These are phyloP conservation scores for Xylaria sp. DNA, from an alignment of 2,329 filamentous ascomycete genomes.

Conservation along the genomic window DNA sequence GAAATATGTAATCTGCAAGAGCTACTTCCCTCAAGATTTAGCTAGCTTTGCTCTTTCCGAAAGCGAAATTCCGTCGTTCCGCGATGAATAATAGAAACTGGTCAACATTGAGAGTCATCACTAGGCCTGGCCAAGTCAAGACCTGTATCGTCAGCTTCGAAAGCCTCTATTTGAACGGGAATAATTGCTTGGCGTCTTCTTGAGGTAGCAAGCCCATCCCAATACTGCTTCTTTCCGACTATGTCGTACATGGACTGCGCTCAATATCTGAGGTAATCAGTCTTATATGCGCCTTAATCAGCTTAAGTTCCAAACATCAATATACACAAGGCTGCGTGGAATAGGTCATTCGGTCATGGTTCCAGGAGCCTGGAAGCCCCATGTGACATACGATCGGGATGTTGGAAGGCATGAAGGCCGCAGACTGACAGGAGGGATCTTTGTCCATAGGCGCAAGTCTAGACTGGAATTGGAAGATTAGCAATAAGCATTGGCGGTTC, in stretches of 20 bases:
- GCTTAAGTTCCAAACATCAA: background rate
- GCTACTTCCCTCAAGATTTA: background rate
- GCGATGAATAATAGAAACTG: background rate
- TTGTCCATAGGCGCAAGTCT: background rate
- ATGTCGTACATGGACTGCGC: background rate
- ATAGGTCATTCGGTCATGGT: background rate
- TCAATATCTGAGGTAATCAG: constrained; percentile 18
- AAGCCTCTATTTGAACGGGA: background rate
- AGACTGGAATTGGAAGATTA: background rate
- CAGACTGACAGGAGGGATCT: background rate
- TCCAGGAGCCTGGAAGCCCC: background rate
- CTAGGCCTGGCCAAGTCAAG: background rate
- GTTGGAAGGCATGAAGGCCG: background rate
- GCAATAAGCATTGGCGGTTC: background rate
- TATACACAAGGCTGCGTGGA: background rate
- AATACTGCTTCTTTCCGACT: background rate
- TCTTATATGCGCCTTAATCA: background rate
- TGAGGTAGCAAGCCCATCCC: background rate
- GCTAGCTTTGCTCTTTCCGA: background rate
- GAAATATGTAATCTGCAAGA: background rate
- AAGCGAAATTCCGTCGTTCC: background rate
- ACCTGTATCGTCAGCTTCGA: constrained; percentile 10
- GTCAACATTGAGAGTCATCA: background rate
- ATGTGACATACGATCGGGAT: background rate
- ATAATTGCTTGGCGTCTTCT: constrained; percentile 9